Conservation (phyloP, 441 rosid genomes). For the Caryocar brasiliense region DNA sequence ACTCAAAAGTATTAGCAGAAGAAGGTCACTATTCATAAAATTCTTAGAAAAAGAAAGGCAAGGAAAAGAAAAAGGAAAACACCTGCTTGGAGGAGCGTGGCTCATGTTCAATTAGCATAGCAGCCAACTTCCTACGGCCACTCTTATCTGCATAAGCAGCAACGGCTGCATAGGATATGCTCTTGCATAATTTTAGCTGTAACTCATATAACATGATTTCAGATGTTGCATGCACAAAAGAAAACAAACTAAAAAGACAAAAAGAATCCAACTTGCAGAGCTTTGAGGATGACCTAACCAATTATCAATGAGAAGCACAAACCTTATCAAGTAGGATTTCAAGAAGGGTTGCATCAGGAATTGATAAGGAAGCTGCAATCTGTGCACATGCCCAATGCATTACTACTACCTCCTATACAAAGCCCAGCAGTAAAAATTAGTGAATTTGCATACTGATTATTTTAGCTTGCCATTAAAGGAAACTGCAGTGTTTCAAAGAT, state of each 20-base stretch:
- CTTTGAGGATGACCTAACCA: background rate
- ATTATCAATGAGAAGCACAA: slow-evolving; percentile 4
- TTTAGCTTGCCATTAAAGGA: background rate
- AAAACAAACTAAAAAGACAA: slow-evolving; percentile 1
- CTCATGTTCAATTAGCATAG: slow-evolving; percentile 92
- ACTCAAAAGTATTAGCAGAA: background rate
- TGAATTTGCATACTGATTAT: background rate
- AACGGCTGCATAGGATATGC: slow-evolving; percentile 95
- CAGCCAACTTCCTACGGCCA: slow-evolving; percentile 87
- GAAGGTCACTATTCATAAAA: background rate
- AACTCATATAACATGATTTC: slow-evolving; percentile 22
- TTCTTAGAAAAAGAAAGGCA: too few species aligned
- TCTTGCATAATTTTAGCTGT: slow-evolving; percentile 82
- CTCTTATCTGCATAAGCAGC: slow-evolving; percentile 97
- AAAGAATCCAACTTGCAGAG: background rate
- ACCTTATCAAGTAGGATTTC: slow-evolving; percentile 96
- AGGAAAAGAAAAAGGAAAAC: background rate
- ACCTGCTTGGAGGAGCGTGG: slow-evolving; percentile 97
- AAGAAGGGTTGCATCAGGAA: slow-evolving; percentile 77
- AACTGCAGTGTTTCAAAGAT: too few species aligned
- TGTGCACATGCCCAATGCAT: slow-evolving; percentile 99
- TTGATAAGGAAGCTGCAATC: slow-evolving; percentile 81
- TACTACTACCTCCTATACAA: slow-evolving; percentile 77
- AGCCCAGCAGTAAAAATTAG: slow-evolving; percentile 3
- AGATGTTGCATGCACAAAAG: slow-evolving; percentile 8